Conservation (phyloP, 768 basidiomycete species). For the Tricholoma bakamatsutake region DNA sequence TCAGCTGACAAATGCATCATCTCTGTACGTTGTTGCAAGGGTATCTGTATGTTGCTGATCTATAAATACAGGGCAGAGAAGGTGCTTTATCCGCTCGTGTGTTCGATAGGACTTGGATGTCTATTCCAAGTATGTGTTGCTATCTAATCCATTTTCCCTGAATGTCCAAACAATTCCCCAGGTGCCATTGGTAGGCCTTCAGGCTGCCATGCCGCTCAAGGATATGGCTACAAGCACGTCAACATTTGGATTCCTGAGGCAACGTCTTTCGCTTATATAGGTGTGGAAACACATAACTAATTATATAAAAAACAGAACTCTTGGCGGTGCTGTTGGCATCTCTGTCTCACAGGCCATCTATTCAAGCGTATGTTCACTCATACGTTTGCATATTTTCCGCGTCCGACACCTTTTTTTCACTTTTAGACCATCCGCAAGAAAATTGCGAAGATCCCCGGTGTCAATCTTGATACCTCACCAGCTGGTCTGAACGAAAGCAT, state of each 20-base stretch:
- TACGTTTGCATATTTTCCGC: not conserved
- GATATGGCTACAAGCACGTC: constrained; percentile 83
- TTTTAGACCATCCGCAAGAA: constrained; percentile 31
- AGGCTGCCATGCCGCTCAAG: constrained; percentile 82
- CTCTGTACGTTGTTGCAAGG: constrained; percentile 29
- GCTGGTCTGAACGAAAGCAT: constrained; percentile 43
- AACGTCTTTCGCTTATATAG: constrained; percentile 10
- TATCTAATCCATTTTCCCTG: not conserved
- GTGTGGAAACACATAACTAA: not conserved
- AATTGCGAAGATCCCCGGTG: constrained; percentile 31
- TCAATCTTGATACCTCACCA: constrained; percentile 34
- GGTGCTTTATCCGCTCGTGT: constrained; percentile 58
- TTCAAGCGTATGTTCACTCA: constrained; percentile 37
- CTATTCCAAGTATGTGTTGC: constrained; percentile 47
- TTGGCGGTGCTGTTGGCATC: constrained; percentile 77
- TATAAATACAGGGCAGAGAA: constrained; percentile 47
- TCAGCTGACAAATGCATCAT: constrained; percentile 53
- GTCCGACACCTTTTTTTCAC: not conserved
- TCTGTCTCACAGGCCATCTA: constrained; percentile 70
- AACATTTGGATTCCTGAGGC: constrained; percentile 68
- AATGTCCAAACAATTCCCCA: constrained; percentile 19
- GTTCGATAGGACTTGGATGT: constrained; percentile 60
- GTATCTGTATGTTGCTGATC: not conserved
- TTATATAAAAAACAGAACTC: constrained; percentile 32
- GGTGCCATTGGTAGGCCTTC: constrained; percentile 67